Conservation (phyloP, 2,329 filamentous ascomycete species). For the Hymenotorrendiella dingleyae region DNA sequence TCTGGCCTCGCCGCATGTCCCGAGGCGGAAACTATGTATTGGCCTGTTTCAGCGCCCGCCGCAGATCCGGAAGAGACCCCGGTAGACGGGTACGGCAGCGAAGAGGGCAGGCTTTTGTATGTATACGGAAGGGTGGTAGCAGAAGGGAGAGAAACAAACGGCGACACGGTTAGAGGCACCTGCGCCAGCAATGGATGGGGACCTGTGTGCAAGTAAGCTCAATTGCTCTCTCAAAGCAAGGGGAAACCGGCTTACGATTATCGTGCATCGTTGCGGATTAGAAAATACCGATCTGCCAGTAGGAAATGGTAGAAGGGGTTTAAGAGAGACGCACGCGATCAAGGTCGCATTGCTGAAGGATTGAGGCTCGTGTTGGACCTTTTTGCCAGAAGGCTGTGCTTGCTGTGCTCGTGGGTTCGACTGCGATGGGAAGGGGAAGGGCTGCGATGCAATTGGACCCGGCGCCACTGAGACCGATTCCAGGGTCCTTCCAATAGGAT, state of each 20-base stretch:
- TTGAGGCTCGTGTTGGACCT: conserved; percentile 1
- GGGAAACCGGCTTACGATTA: conserved; percentile 18
- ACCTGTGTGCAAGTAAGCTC: conserved; percentile 38
- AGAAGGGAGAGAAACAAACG: conserved; percentile 84
- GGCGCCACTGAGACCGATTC: not conserved
- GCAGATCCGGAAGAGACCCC: conserved; percentile 40
- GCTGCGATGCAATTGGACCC: conserved; percentile 2
- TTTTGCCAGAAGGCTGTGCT: not conserved
- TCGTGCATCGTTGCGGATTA: conserved; percentile 28
- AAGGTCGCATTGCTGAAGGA: not conserved
- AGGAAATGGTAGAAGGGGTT: not conserved
- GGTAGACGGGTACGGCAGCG: conserved; percentile 68
- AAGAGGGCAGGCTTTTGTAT: conserved; percentile 84
- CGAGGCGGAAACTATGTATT: conserved; percentile 72
- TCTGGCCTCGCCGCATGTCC: conserved; percentile 82
- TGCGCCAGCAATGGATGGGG: conserved; percentile 87
- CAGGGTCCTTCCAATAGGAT: not conserved
- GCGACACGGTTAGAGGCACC: conserved; percentile 87
- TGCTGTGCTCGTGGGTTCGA: not conserved
- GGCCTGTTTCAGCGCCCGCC: conserved; percentile 43
- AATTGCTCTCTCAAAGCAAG: not conserved
- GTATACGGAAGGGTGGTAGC: conserved; percentile 92
- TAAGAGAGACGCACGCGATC: not conserved
- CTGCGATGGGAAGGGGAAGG: not conserved
- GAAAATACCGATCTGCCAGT: not conserved